A percentile compares a stretch with the other conserved stretches of the same genome.
Conservation (phyloP, 345 rosid species). For the Crucihimalaya himalaica region DNA sequence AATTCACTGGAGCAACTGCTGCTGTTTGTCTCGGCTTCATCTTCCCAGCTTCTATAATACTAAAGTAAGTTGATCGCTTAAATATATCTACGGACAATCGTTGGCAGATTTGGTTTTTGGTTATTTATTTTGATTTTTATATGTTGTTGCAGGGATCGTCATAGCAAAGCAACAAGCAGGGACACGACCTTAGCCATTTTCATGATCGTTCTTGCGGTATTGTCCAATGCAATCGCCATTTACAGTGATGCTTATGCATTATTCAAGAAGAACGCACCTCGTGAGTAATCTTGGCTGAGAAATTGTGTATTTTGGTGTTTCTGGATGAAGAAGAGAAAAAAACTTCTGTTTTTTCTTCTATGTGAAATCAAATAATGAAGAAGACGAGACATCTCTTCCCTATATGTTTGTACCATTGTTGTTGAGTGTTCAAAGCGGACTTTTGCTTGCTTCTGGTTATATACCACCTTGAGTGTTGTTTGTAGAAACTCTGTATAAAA, state of each 20-base stretch:
- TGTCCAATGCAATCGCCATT: conserved; percentile 57
- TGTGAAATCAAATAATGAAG: conserved; percentile 32
- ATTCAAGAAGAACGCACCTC: conserved; percentile 43
- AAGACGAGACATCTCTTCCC: conserved; percentile 21
- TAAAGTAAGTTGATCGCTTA: conserved; percentile 41
- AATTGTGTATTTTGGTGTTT: not conserved
- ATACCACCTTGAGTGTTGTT: conserved; percentile 15
- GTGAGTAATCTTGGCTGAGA: conserved; percentile 22
- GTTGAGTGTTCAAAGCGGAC: conserved; percentile 24
- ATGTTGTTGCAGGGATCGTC: conserved; percentile 51
- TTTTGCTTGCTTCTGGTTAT: conserved; percentile 26
- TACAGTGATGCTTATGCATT: conserved; percentile 63
- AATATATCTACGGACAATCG: not conserved
- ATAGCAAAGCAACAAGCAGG: conserved; percentile 48
- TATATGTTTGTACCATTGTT: conserved; percentile 17
- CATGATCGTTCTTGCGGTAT: conserved; percentile 62
- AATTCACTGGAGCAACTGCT: conserved; percentile 71
- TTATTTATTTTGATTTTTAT: not conserved
- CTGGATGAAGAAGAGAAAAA: conserved; percentile 15
- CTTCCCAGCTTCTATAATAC: conserved; percentile 60
- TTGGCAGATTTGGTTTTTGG: not conserved
- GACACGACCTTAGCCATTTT: conserved; percentile 51
- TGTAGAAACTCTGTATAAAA: conserved; percentile 28
- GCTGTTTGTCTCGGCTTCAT: conserved; percentile 69
- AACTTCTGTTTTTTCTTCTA: not conserved